These are phyloP conservation scores for Psidium friedrichsthalianum DNA, from an alignment of 345 rosid genomes.

Conservation along the genomic window DNA sequence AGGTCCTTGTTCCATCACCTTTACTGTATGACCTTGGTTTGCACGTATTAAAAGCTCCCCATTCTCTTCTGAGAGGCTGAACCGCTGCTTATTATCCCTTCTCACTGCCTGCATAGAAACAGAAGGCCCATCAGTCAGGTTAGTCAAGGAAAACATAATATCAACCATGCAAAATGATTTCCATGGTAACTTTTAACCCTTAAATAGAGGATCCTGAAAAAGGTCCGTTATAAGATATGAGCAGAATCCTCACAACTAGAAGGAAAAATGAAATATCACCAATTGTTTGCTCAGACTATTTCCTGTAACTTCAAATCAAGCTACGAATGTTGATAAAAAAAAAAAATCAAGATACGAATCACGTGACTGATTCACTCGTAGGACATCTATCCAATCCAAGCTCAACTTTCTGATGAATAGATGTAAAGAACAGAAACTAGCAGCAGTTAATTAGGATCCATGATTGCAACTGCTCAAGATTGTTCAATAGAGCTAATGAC, in stretches of 20 bases:
- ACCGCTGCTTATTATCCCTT: conserved; percentile 77
- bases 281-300: neutral
- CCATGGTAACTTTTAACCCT: neutral
- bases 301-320: neutral
- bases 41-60: conserved; percentile 79
- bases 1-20: neutral
- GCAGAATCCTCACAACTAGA: neutral
- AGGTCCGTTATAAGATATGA: neutral
- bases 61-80: conserved; percentile 64
- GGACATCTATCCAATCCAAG: neutral
- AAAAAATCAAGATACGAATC: neutral
- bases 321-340: too few relatives aligned
- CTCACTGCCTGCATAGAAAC: conserved; percentile 48
- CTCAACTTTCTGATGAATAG: neutral
- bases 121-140: neutral
- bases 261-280: neutral
- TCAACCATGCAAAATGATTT: neutral
- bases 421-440: neutral
- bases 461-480: neutral
- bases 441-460: neutral
- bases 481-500: neutral
- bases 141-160: neutral
- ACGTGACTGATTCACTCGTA: neutral
- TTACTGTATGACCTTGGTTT: conserved; percentile 86
- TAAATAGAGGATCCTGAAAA: neutral